Conservation (phyloP, 2,329 filamentous ascomycete genomes). For the Huntiella moniliformis region DNA sequence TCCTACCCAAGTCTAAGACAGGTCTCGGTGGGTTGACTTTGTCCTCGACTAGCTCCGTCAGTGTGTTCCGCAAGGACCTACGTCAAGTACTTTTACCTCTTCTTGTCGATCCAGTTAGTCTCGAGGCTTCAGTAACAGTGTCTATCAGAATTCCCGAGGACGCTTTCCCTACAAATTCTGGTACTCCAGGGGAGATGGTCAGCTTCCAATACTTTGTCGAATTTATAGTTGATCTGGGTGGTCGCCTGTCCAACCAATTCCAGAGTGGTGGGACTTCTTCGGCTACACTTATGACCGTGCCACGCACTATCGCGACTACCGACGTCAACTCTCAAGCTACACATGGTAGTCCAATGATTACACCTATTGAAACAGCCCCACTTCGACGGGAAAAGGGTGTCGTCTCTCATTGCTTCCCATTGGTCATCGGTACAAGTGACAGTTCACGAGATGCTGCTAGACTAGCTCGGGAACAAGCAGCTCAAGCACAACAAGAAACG, state of each 20-base stretch:
- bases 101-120: constrained; percentile 63
- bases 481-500: constrained; percentile 13
- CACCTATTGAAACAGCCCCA: constrained; percentile 72
- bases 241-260: constrained; percentile 57
- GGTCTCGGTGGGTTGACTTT: constrained; percentile 74
- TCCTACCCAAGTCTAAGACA: constrained; percentile 71
- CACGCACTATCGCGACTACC: constrained; percentile 17
- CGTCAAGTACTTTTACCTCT: constrained; percentile 76
- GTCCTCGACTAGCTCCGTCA: constrained; percentile 68
- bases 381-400: constrained; percentile 80
- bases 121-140: constrained; percentile 64
- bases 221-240: constrained; percentile 79
- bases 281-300: constrained; percentile 22
- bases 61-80: constrained; percentile 88
- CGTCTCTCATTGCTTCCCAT: constrained; percentile 70
- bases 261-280: constrained; percentile 40
- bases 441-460: constrained; percentile 26
- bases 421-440: constrained; percentile 73
- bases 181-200: constrained; percentile 83
- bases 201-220: constrained; percentile 89
- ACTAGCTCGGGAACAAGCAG: constrained; percentile 10
- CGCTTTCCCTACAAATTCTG: constrained; percentile 76
- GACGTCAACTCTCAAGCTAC: constrained; percentile 26
- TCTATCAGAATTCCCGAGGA: constrained; percentile 77
- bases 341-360: constrained; percentile 33